Evolutionary conservation across 2,329 filamentous ascomycete genomes (phyloP).

Genomic region (Ophiostoma perfectum): DNA sequence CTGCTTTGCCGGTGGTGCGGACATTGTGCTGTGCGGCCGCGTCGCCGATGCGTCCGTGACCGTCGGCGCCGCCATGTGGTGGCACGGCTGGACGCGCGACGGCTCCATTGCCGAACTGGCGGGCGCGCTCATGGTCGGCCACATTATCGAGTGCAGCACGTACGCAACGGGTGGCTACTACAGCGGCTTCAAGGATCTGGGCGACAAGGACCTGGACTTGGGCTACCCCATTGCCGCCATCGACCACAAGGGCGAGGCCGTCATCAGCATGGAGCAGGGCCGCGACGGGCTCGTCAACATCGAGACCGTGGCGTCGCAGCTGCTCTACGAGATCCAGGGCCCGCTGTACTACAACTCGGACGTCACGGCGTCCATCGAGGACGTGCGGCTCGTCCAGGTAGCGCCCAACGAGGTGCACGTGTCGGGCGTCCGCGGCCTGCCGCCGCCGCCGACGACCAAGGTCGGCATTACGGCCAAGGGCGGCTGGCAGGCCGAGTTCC

Average conservation of each 20-base stretch:
- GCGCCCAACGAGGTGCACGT: slow-evolving; percentile 33
- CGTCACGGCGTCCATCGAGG: slow-evolving; percentile 33
- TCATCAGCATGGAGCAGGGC: slow-evolving; percentile 31
- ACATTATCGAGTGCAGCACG: slow-evolving; percentile 42
- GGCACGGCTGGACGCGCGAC: slow-evolving; percentile 40
- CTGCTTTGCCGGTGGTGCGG: slow-evolving; percentile 33
- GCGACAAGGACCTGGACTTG: slow-evolving; percentile 39
- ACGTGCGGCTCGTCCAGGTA: slow-evolving; percentile 41
- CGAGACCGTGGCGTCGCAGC: slow-evolving; percentile 29
- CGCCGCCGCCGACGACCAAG: slow-evolving; percentile 34
- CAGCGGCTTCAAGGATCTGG: slow-evolving; percentile 41
- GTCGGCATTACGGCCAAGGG: slow-evolving; percentile 26
- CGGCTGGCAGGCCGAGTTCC: slow-evolving; percentile 29
- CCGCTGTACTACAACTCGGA: slow-evolving; percentile 35
- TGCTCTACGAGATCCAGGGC: slow-evolving; percentile 38
- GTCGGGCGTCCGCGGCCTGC: slow-evolving; percentile 33
- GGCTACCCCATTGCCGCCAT: slow-evolving; percentile 48
- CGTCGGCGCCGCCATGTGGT: slow-evolving; percentile 45
- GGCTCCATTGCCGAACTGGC: slow-evolving; percentile 39
- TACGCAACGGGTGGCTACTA: slow-evolving; percentile 46
- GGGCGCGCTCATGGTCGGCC: slow-evolving; percentile 39
- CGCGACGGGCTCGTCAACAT: slow-evolving; percentile 27
- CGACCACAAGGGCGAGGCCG: slow-evolving; percentile 36
- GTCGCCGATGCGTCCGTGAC: slow-evolving; percentile 40
- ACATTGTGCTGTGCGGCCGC: slow-evolving; percentile 38